A percentile compares a stretch with the other conserved stretches of the same genome.
phyloP scores from a whole-genome alignment of 352 stramenopile species.

The Phytophthora tentaculata region DNA sequence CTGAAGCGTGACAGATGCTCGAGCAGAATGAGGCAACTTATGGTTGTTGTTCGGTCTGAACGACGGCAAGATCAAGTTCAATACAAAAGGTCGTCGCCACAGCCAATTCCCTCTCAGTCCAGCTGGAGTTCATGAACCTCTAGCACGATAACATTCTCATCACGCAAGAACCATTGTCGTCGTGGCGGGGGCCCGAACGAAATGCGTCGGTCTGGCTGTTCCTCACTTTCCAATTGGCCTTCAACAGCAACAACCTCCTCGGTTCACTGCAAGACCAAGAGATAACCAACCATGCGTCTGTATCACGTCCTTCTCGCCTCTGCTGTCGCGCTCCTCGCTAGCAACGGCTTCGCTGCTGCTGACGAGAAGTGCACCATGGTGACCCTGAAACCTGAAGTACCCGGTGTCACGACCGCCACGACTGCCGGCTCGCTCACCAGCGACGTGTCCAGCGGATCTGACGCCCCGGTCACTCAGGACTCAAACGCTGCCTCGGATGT shows the following conservation, averaged over 20 bases:
- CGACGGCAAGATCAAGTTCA: neutral
- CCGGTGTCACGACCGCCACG: neutral
- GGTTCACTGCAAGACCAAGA: slow-evolving; percentile 17
- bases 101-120: no score
- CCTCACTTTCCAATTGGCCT: slow-evolving; percentile 34
- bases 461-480: slow-evolving; percentile 3
- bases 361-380: neutral
- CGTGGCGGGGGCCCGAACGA: neutral
- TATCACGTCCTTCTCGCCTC: slow-evolving; percentile 27
- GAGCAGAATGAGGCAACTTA: slow-evolving; percentile 1
- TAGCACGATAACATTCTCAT: neutral
- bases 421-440: neutral
- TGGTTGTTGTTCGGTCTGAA: neutral
- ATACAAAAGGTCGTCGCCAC: neutral
- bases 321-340: slow-evolving; percentile 19
- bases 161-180: neutral
- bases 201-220: neutral
- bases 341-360: slow-evolving; percentile 8
- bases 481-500: slow-evolving; percentile 12
- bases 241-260: slow-evolving; percentile 20
- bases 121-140: neutral
- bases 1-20: slow-evolving; percentile 3
- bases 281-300: slow-evolving; percentile 26
- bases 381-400: neutral
- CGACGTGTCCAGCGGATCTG: no score